These are phyloP conservation scores for Diplodia scrobiculata DNA, from an alignment of 2,329 filamentous ascomycete genomes.

Conservation along the genomic window DNA sequence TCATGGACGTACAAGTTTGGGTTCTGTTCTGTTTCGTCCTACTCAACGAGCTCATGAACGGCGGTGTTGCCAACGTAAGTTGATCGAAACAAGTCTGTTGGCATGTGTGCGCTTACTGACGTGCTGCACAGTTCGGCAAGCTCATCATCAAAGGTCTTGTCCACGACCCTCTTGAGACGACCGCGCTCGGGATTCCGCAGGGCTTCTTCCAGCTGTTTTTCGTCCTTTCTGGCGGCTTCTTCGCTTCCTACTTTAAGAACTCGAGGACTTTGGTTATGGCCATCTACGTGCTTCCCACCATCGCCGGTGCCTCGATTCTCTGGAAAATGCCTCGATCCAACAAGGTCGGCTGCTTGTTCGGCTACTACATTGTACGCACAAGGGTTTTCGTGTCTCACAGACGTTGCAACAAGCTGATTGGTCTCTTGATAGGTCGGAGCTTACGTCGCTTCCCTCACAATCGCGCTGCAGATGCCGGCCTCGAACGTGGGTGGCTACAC, in stretches of 20 bases:
- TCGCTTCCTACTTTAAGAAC: constrained; percentile 57
- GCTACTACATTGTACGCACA: constrained; percentile 53
- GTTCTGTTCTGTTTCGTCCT: constrained; percentile 52
- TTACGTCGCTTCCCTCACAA: constrained; percentile 56
- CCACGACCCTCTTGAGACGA: constrained; percentile 50
- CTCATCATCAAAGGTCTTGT: constrained; percentile 58
- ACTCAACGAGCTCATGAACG: constrained; percentile 58
- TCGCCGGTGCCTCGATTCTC: constrained; percentile 53
- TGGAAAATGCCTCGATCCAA: constrained; percentile 53
- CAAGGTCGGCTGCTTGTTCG: constrained; percentile 54
- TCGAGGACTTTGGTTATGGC: constrained; percentile 57
- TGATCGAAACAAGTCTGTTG: too few species aligned
- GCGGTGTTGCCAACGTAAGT: constrained; percentile 53
- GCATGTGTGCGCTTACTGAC: neutral
- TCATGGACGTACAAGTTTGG: constrained; percentile 52
- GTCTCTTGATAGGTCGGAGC: constrained; percentile 39
- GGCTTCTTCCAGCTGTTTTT: constrained; percentile 59
- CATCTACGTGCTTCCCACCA: constrained; percentile 55
- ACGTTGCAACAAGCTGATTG: neutral
- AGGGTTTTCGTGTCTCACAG: neutral
- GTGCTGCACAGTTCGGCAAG: constrained; percentile 50
- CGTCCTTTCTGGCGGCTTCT: constrained; percentile 56
- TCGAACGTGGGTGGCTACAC: constrained; percentile 55
- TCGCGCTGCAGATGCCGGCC: constrained; percentile 57
- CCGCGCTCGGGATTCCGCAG: constrained; percentile 57